These are phyloP conservation scores for Asterochloris sp. DNA, from an alignment of 139 green algal genomes.

Conservation along the genomic window DNA sequence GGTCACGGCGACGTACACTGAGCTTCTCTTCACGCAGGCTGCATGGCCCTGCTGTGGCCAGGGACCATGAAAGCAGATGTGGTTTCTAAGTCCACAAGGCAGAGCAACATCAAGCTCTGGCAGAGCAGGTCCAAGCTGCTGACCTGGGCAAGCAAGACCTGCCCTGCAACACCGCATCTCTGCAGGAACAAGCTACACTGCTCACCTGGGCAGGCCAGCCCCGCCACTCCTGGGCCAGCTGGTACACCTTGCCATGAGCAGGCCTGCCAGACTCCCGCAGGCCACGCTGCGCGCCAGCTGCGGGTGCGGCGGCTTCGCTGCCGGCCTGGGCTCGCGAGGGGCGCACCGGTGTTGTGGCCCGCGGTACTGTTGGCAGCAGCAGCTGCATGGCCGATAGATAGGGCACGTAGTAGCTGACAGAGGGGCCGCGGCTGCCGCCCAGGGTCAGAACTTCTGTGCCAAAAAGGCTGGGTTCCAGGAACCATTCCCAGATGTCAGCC, in stretches of 20 bases:
- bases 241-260: not conserved
- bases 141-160: no score
- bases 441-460: slow-evolving; percentile 6
- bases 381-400: slow-evolving; percentile 19
- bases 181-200: no score
- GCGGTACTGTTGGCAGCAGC: not conserved
- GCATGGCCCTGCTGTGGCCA: not conserved
- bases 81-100: not conserved
- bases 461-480: slow-evolving; percentile 11
- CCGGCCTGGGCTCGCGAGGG: no score
- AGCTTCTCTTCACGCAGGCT: not conserved
- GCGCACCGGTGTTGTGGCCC: not conserved
- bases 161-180: no score
- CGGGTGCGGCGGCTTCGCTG: not conserved
- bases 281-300: not conserved
- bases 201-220: not conserved
- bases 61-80: not conserved
- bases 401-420: slow-evolving; percentile 14
- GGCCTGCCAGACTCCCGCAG: not conserved
- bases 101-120: no score
- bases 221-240: not conserved
- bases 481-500: slow-evolving; percentile 9
- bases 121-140: no score
- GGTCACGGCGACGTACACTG: not conserved
- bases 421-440: slow-evolving; percentile 13